Base-by-base conservation (phyloP, 2,329 filamentous ascomycete genomes). In the Cladosporium oxysporum region DNA sequence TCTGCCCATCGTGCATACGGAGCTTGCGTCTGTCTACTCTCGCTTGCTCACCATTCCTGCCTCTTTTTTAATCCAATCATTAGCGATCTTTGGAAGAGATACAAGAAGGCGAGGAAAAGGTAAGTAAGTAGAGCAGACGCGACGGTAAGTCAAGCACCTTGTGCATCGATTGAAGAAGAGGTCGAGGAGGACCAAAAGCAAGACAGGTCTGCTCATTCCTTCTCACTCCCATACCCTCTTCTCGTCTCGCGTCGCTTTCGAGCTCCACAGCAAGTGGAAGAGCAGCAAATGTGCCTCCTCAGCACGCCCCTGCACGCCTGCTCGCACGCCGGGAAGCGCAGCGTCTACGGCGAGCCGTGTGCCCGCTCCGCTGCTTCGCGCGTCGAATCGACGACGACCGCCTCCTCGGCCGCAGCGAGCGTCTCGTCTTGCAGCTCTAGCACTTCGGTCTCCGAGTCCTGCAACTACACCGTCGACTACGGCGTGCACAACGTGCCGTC, bases 221-320 rank as follows among this genome's bases (percentile, higher is more conserved):
- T 44, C 41, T 6, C 16, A 3, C 1, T 41, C 37, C 37, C 16
- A 41, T 41, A 41, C 16, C 37, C 37, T 6, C 37, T 1, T 35
- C 33, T 31, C 18, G 26, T 26, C 23, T 26, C 23, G 23, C 23
- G 23, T 26, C 23, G 23, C 23, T 26, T 26, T 26, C 23, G 23
- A 26, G 23, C 23, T 26, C 23, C 23, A 3, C 23, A 26, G 23
- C 23, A 26, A 26, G 23, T 26, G 23, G 23, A 26, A 26, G 23
- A 26, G 23, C 50, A 29, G 23, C 41, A n/a, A 44, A 69, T 70
- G 68, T 67, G 67, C 61, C 62, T 55, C 53, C 61, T 57, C 44
- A 62, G 35, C 41, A 66, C 66, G 21, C 62, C 66, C 33, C 65
- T 66, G 59, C 62, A 69, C 44, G 6, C 57, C 44, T 71, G 69